Evolutionary conservation across 169 alveolate genomes (phyloP).

Genomic region (Cryptosporidium andersoni): DNA sequence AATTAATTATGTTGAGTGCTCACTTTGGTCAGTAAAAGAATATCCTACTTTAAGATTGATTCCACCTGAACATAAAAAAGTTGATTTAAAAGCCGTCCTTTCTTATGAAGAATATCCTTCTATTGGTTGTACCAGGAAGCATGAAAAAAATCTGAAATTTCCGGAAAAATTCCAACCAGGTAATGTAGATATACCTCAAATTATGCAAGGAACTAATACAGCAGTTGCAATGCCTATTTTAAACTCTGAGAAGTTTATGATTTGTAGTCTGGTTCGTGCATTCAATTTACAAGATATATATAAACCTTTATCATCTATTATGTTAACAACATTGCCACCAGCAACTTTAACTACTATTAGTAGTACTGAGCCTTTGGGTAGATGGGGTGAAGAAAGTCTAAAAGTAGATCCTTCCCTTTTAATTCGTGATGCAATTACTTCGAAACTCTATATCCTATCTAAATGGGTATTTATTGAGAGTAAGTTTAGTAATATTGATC

Average conservation of each 20-base stretch:
- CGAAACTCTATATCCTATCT: constrained; percentile 33
- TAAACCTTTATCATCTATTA: constrained; percentile 9
- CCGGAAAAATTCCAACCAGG: constrained; percentile 48
- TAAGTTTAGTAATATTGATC: neutral
- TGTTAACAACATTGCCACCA: neutral
- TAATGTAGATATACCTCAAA: constrained; percentile 10
- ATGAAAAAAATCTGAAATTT: constrained; percentile 25
- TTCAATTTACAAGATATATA: constrained; percentile 26
- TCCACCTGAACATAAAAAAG: constrained; percentile 1
- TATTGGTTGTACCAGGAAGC: constrained; percentile 42
- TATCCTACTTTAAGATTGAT: constrained; percentile 38
- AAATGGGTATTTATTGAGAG: constrained; percentile 65
- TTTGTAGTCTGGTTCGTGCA: constrained; percentile 49
- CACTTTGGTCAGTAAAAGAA: constrained; percentile 54
- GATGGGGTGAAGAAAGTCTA: constrained; percentile 60
- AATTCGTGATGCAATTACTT: constrained; percentile 36
- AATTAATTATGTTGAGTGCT: constrained; percentile 45
- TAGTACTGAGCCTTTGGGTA: constrained; percentile 5
- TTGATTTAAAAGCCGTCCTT: constrained; percentile 15
- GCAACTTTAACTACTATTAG: neutral
- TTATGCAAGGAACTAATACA: neutral
- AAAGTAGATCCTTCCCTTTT: constrained; percentile 32
- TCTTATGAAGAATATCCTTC: constrained; percentile 31
- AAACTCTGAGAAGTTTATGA: constrained; percentile 26
- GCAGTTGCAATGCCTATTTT: constrained; percentile 51